Evolutionary conservation across 345 rosid species (phyloP).

Genomic region (Linum tenue): DNA sequence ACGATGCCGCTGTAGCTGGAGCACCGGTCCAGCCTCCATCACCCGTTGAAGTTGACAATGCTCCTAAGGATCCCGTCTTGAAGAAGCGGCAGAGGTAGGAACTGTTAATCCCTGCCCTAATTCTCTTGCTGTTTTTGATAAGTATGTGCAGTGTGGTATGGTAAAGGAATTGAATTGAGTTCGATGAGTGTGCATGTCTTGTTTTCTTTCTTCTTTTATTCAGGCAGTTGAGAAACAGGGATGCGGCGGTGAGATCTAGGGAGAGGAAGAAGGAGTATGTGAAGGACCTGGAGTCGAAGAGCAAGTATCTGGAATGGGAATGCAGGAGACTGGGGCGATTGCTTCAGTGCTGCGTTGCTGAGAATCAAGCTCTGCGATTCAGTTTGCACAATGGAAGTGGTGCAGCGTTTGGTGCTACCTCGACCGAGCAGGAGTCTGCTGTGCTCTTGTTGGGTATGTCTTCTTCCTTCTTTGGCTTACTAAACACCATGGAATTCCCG

Average conservation of each 20-base stretch:
- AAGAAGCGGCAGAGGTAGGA: slow-evolving; percentile 51
- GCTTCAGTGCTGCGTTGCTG: slow-evolving; percentile 65
- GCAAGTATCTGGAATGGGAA: slow-evolving; percentile 69
- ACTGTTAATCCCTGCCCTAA: not conserved
- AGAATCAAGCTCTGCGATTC: slow-evolving; percentile 68
- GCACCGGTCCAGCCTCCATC: no score
- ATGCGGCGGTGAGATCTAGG: slow-evolving; percentile 77
- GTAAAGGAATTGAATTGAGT: not conserved
- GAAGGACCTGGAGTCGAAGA: slow-evolving; percentile 70
- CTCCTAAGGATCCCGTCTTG: slow-evolving; percentile 20
- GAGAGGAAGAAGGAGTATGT: slow-evolving; percentile 80
- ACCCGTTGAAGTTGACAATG: slow-evolving; percentile 11
- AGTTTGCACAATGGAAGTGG: slow-evolving; percentile 39
- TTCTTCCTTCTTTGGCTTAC: no score
- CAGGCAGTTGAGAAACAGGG: slow-evolving; percentile 85
- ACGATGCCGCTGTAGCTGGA: not conserved
- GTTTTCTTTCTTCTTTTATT: not conserved
- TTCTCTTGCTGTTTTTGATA: not conserved
- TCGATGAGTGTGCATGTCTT: slow-evolving; percentile 2
- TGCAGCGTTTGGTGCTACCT: slow-evolving; percentile 42
- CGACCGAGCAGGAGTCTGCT: slow-evolving; percentile 98
- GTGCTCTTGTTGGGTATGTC: slow-evolving; percentile 91
- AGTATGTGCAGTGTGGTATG: not conserved
- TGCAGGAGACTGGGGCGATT: slow-evolving; percentile 66
- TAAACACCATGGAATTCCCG: no score